Evolutionary conservation across 2,329 filamentous ascomycete genomes (phyloP), one percentile per base, ranked within the genome.

Genomic region (Fusarium pseudoanthophilum): DNA sequence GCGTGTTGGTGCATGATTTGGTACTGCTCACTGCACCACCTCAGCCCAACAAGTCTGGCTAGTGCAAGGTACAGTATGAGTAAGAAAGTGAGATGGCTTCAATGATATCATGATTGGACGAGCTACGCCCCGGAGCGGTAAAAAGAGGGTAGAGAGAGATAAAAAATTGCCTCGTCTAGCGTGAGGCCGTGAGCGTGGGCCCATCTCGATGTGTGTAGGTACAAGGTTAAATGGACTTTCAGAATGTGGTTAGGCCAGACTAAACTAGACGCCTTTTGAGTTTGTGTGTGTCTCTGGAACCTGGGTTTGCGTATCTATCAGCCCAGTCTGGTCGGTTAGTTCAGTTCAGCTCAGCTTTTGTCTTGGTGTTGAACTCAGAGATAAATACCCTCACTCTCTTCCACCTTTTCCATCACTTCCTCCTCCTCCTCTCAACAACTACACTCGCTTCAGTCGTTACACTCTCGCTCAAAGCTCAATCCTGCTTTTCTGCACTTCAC

Each of bases 391-490:
- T 67, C 59, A 53, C 20, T 42, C 59, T 52, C 64, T 65, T 69
- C 64, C 69, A 34, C 51, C 18, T 30, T 9, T 32, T 21, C 37
- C 18, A 6, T 11, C 11, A 4, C 28, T 21, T 13, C 21, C 7
- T n/a, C 20, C 7, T n/a, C 20, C 32, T 32, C 26, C 51, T 57
- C 49, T 16, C 43, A 69, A 58, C 69, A 58, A 73, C 64, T 73
- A 70, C 70, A 70, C 64, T 72, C 69, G 70, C 69, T 72, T 42
- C 69, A 73, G 70, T 72, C 56, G 64, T 73, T 70, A 59, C 55
- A 67, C 58, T 45, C 51, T 69, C 65, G 39, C 58, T 57, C 51
- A 53, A 53, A 53, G 34, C 51, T 39, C 34, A 53, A 53, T 53
- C 51, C 52, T 63, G 51, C 61, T 53, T 30, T 48, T 72, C 51